Evolutionary conservation across 768 basidiomycete species (phyloP).

Genomic region (Naganishia randhawae): DNA sequence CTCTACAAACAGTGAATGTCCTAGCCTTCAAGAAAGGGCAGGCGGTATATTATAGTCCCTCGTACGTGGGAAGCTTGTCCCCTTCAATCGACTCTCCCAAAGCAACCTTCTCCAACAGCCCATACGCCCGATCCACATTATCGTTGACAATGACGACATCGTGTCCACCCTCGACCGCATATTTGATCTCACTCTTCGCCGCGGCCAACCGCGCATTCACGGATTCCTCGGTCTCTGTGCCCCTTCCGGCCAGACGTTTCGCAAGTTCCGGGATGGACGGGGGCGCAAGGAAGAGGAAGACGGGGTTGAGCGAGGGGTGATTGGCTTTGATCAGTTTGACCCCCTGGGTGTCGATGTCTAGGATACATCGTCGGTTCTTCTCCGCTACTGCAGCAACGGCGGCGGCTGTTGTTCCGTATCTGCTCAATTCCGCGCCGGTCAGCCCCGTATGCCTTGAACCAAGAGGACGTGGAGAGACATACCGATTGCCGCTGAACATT

Average conservation of each 20-base stretch:
- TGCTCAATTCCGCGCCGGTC: neutral
- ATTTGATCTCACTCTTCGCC: conserved; percentile 75
- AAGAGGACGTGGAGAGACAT: neutral
- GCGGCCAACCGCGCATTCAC: conserved; percentile 71
- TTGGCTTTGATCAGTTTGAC: conserved; percentile 79
- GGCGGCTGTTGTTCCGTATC: conserved; percentile 81
- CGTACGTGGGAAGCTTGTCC: conserved; percentile 62
- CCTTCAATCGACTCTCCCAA: conserved; percentile 62
- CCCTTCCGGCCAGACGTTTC: conserved; percentile 68
- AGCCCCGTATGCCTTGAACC: neutral
- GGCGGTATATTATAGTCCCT: conserved; percentile 29
- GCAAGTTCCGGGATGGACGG: conserved; percentile 71
- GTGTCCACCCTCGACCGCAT: conserved; percentile 72
- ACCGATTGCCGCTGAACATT: conserved; percentile 79
- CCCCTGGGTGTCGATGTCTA: conserved; percentile 97
- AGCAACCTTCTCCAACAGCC: conserved; percentile 69
- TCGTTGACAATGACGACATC: conserved; percentile 88
- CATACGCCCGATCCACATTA: conserved; percentile 76
- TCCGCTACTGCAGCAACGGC: conserved; percentile 67
- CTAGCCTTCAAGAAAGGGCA: no score
- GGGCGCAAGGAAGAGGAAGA: conserved; percentile 89
- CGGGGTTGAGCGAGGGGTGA: conserved; percentile 67
- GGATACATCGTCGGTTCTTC: conserved; percentile 74
- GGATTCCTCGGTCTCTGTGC: conserved; percentile 73
- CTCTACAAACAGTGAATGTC: neutral